Base-by-base conservation (phyloP, 441 rosid genomes). In the Gossypium armourianum region DNA sequence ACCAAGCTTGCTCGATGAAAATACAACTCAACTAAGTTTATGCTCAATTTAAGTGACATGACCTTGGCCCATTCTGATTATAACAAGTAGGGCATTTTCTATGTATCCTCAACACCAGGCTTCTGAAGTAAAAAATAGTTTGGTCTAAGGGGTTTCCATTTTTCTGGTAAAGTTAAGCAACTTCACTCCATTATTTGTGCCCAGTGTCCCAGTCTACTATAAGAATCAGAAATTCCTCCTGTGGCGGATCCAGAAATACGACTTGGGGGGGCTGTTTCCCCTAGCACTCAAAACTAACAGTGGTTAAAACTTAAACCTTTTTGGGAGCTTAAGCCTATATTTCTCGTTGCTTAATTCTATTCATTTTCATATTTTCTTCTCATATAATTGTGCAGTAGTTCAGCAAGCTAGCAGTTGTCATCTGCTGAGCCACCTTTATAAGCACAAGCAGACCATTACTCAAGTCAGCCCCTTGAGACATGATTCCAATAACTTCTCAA, bases 1-100 rank as follows among this genome's bases (percentile, higher is more conserved):
- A 71, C 8, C 62, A 54, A 72, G 69, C 64, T 71, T 72, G 47
- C 45, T 15, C 16, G 15, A 52, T 26, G 59, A 24, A 16, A 50
- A 52, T 67, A 50, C 16, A 6, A 50, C 53, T 19, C 20, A 68
- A 55, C 28, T 10, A 28, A 53, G 17, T 2, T 4, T 66, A 15
- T 26, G 57, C 36, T 58, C 4, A 17, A 29, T 32, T 49, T 19
- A 16, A 0, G 2, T 54, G 9, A 24, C 23, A 19, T 50, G 71
- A 52, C 3, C 12, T 53, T 29, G 52, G 50, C 12, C 19, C 9
- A 28, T 1, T 54, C 61, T 17, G 49, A 29, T 32, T 19, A 64
- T 17, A 28, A 32, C n/a, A 32, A 68, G 24, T 23, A 52, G 47
- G 10, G 15, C 49, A 10, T 49, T 26, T 68, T 16, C 52, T 7